phyloP scores from a whole-genome alignment of 1,284 basidiomycete genomes.

The Heliocybe sulcata region DNA sequence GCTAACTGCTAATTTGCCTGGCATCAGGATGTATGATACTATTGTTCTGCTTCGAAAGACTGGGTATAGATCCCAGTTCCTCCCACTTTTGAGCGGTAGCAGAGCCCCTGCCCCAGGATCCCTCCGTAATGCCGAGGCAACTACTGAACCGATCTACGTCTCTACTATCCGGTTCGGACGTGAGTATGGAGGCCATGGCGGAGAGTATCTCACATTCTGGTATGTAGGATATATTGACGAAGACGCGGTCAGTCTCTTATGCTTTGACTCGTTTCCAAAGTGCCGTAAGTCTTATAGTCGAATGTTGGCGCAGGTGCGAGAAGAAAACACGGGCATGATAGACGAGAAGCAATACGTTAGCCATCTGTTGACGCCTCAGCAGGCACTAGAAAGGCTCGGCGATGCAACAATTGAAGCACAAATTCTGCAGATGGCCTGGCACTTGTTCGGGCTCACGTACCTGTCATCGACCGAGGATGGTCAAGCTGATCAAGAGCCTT shows the following conservation, averaged over 20 bases:
- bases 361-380: constrained; percentile 18
- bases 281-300: too few species aligned
- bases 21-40: not conserved
- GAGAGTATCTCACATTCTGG: constrained; percentile 47
- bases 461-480: too few species aligned
- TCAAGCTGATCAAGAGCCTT: too few species aligned
- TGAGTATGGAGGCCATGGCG: constrained; percentile 20
- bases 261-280: not conserved
- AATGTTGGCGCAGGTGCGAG: constrained; percentile 26
- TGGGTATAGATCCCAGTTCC: constrained; percentile 41
- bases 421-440: too few species aligned
- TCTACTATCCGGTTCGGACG: constrained; percentile 23
- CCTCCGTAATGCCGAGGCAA: constrained; percentile 12
- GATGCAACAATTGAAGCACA: too few species aligned
- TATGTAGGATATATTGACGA: constrained; percentile 42
- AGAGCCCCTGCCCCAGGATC: constrained; percentile 27
- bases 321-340: constrained; percentile 45
- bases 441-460: too few species aligned
- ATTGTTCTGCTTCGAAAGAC: constrained; percentile 27
- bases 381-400: constrained; percentile 18
- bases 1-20: not conserved
- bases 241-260: constrained; percentile 35
- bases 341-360: constrained; percentile 41
- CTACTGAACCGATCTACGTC: constrained; percentile 42
- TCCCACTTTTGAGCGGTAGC: constrained; percentile 34